Evolutionary conservation across 2,329 filamentous ascomycete species (phyloP).

Genomic region (Lasiodiplodia sp.): DNA sequence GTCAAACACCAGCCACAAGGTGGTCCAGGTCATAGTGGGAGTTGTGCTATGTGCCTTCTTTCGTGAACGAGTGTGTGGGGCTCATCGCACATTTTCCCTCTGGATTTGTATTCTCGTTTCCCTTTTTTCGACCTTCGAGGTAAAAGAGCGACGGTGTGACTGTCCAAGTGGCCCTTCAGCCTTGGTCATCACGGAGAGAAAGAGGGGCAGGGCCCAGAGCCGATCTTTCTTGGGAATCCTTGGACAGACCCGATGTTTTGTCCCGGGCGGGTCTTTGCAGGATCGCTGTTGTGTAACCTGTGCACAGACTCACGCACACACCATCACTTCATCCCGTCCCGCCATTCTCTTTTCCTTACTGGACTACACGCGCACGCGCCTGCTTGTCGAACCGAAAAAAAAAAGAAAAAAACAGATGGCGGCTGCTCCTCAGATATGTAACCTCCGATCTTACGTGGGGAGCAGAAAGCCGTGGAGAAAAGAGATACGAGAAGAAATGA

Average conservation of each 20-base stretch:
- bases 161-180: not conserved
- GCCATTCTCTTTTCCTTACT: not conserved
- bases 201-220: not conserved
- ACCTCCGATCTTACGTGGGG: not conserved
- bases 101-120: not conserved
- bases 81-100: not conserved
- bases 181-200: not conserved
- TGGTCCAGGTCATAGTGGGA: not conserved
- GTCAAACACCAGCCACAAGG: not conserved
- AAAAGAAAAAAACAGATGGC: not conserved
- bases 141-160: not conserved
- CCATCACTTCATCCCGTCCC: not conserved
- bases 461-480: not conserved
- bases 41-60: slow-evolving; percentile 1
- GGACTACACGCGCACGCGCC: not conserved
- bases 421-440: not conserved
- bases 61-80: not conserved
- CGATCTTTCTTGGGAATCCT: not conserved
- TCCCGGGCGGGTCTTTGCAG: not conserved
- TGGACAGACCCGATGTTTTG: not conserved
- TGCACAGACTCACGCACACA: not conserved
- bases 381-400: not conserved
- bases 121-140: not conserved
- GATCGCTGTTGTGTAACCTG: not conserved
- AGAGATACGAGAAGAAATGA: not conserved